A percentile compares a stretch with the other conserved stretches of the same genome.
phyloP scores from a whole-genome alignment of 2,329 filamentous ascomycete genomes.

The Hysterium pulicare region DNA sequence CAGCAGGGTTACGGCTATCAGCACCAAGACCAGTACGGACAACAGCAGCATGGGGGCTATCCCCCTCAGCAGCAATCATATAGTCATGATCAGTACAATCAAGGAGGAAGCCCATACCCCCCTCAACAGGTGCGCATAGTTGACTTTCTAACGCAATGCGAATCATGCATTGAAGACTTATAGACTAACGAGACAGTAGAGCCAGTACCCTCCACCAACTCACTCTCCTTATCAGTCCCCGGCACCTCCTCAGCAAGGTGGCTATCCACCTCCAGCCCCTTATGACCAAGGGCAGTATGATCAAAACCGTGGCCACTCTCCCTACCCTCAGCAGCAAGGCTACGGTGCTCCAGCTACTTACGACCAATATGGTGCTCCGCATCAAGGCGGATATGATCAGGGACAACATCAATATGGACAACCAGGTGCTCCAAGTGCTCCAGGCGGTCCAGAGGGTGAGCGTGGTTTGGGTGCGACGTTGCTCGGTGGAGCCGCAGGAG shows the following conservation, averaged over 20 bases:
- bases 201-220: slow-evolving; percentile 24
- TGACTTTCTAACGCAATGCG: too few relatives aligned
- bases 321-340: slow-evolving; percentile 28
- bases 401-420: slow-evolving; percentile 37
- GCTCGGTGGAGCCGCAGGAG: slow-evolving; percentile 53
- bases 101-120: not conserved
- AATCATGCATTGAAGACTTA: too few relatives aligned
- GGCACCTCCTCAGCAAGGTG: slow-evolving; percentile 22
- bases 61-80: not conserved
- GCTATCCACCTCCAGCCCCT: slow-evolving; percentile 25
- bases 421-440: slow-evolving; percentile 21
- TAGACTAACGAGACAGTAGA: too few relatives aligned
- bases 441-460: slow-evolving; percentile 46
- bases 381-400: slow-evolving; percentile 39
- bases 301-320: slow-evolving; percentile 33
- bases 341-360: not conserved
- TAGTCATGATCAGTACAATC: slow-evolving; percentile 1
- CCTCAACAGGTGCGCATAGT: slow-evolving; percentile 3
- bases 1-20: slow-evolving; percentile 3
- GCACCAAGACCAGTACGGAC: slow-evolving; percentile 2
- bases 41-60: too few relatives aligned
- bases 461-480: slow-evolving; percentile 56
- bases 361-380: slow-evolving; percentile 19
- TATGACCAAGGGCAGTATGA: slow-evolving; percentile 31
- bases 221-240: slow-evolving; percentile 26